A percentile compares a stretch with the other conserved stretches of the same genome.
Conservation (phyloP, 2,329 filamentous ascomycete species). For the Colletotrichum euphorbiae region DNA sequence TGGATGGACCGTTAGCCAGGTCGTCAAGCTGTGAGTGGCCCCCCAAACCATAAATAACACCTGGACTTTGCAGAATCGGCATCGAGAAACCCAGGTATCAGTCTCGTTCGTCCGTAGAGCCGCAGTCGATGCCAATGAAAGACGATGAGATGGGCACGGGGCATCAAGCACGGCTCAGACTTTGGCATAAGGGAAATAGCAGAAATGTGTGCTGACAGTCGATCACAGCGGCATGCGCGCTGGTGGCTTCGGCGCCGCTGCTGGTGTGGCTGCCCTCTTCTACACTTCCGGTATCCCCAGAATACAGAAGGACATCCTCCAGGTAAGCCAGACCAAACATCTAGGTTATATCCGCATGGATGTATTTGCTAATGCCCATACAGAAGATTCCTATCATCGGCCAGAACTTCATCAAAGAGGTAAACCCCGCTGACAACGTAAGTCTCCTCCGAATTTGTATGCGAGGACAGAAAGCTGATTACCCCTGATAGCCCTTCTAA, state of each 20-base stretch:
- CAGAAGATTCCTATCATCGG: constrained; percentile 69
- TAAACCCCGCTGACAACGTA: constrained; percentile 72
- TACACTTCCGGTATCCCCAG: constrained; percentile 72
- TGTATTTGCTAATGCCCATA: not conserved
- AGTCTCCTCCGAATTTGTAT: constrained; percentile 46
- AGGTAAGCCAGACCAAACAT: constrained; percentile 53
- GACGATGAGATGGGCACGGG: not conserved
- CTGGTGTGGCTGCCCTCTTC: constrained; percentile 68
- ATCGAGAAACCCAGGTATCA: not conserved
- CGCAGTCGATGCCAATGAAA: not conserved
- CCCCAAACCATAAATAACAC: not conserved
- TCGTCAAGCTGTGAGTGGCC: constrained; percentile 64
- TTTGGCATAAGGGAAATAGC: not conserved
- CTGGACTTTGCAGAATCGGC: too few relatives aligned
- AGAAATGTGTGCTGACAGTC: not conserved
- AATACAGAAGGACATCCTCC: constrained; percentile 69
- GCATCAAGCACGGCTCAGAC: not conserved
- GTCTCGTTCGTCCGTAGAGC: not conserved
- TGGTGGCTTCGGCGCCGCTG: constrained; percentile 68
- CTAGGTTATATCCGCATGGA: too few relatives aligned
- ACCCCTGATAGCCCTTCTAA: constrained; percentile 54
- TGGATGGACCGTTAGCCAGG: constrained; percentile 63
- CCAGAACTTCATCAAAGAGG: constrained; percentile 62
- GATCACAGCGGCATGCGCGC: constrained; percentile 61
- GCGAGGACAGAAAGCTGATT: not conserved